Evolutionary conservation across 305 asterid species (phyloP).

Genomic region (Fraxinus ornus): DNA sequence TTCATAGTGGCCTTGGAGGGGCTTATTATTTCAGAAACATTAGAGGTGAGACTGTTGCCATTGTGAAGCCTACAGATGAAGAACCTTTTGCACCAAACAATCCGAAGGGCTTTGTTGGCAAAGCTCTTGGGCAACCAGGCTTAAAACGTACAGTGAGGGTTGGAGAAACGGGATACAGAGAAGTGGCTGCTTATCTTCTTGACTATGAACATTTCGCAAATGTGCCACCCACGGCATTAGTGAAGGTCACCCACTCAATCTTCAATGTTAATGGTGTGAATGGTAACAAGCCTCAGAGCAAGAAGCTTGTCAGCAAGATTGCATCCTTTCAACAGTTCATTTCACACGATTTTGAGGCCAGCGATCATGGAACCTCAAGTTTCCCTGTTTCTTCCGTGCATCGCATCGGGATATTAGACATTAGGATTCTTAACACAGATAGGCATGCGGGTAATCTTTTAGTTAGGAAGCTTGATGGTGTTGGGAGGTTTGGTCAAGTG

Average conservation of each 20-base stretch:
- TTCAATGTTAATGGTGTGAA: slow-evolving; percentile 83
- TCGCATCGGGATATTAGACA: slow-evolving; percentile 86
- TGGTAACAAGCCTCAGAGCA: slow-evolving; percentile 49
- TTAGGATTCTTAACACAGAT: slow-evolving; percentile 92
- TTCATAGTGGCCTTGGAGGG: slow-evolving; percentile 72
- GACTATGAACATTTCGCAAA: slow-evolving; percentile 81
- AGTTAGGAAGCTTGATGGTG: slow-evolving; percentile 79
- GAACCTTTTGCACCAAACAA: not conserved
- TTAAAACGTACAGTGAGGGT: slow-evolving; percentile 78
- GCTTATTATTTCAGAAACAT: not conserved
- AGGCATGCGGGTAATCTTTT: slow-evolving; percentile 92
- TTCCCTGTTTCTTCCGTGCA: slow-evolving; percentile 86
- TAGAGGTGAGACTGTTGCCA: not conserved
- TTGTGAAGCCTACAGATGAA: not conserved
- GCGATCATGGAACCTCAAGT: slow-evolving; percentile 30
- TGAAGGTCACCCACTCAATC: slow-evolving; percentile 82
- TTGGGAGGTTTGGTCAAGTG: slow-evolving; percentile 81
- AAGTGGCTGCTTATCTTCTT: slow-evolving; percentile 95
- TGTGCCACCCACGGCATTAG: slow-evolving; percentile 91
- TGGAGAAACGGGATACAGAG: slow-evolving; percentile 92
- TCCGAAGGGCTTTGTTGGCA: slow-evolving; percentile 45
- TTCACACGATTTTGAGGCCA: slow-evolving; percentile 84
- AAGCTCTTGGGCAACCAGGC: slow-evolving; percentile 90
- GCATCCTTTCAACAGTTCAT: slow-evolving; percentile 87
- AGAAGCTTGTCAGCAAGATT: slow-evolving; percentile 72